These are phyloP conservation scores for Phytopythium aichiense DNA, from an alignment of 352 stramenopile genomes.

Conservation along the genomic window DNA sequence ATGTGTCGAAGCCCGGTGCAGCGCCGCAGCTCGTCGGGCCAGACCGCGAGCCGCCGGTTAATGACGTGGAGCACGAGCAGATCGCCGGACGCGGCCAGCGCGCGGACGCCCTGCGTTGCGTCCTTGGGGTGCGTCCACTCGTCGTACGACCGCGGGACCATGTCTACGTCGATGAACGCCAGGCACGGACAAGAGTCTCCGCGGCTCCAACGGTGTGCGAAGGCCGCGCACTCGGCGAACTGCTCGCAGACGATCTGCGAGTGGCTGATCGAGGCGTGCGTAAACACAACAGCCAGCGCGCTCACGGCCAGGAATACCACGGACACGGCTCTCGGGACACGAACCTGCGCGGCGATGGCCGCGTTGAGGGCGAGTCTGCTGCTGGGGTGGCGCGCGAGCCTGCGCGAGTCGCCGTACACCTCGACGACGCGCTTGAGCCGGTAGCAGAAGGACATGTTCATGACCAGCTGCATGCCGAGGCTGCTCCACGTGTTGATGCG, in stretches of 20 bases:
- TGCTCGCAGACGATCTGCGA: not conserved
- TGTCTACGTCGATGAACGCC: slow-evolving; percentile 18
- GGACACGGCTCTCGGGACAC: not conserved
- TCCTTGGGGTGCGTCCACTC: slow-evolving; percentile 18
- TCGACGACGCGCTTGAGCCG: slow-evolving; percentile 17
- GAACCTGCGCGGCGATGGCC: not conserved
- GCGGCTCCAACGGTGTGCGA: not conserved
- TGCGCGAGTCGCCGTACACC: not conserved
- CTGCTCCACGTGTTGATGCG: slow-evolving; percentile 8
- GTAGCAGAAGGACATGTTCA: slow-evolving; percentile 22
- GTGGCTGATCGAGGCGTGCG: not conserved
- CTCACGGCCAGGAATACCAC: not conserved
- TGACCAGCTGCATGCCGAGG: not conserved
- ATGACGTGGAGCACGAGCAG: slow-evolving; percentile 20
- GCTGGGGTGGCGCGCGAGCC: not conserved
- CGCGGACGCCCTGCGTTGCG: slow-evolving; percentile 6
- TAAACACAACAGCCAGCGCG: not conserved
- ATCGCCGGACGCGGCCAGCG: slow-evolving; percentile 16
- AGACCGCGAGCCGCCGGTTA: slow-evolving; percentile 14
- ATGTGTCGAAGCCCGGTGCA: slow-evolving; percentile 15
- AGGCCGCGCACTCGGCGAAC: slow-evolving; percentile 6
- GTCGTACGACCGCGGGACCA: slow-evolving; percentile 14
- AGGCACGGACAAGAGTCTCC: slow-evolving; percentile 21
- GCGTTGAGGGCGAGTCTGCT: not conserved
- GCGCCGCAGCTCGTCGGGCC: slow-evolving; percentile 17